Evolutionary conservation across 768 basidiomycete genomes (phyloP), one percentile per base, ranked within the genome.

Genomic region (Leccinum rimulosum): DNA sequence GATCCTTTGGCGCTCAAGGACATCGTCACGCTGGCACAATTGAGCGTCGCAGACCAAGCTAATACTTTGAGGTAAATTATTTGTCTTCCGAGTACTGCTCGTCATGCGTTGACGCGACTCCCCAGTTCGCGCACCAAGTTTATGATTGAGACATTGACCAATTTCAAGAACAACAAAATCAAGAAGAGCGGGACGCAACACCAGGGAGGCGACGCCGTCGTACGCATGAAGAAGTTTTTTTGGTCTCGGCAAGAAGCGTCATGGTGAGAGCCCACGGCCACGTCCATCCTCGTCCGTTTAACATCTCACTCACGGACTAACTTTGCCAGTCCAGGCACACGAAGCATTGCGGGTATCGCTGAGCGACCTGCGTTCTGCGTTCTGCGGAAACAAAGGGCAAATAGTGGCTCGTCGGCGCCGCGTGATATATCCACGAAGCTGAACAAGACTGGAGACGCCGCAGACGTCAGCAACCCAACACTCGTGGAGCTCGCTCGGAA

Each of bases 361-460:
- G 25, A 79, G 80, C 17, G 96, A 98, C 73, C 81, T 98, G 6
- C 90, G 84, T 60, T 83, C 81, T 98, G 6, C 90, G 84, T 60
- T 83, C 86, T 0, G 87, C 93, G 1, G 86, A 92, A 57, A 89
- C 82, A 11, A 91, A 87, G 69, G 97, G 95, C 5, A 97, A 97
- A 76, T 98, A 96, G 97, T 98, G 97, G 96, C 80, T 98, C 2
- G 92, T 98, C 36, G 97, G 96, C 17, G 93, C 96, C 1, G 96
- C 92, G 0, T 99, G 96, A 68, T 4, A 51, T 65, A 48, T 61
- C 68, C 36, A 64, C 56, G 53, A 55, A 47, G 10, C 55, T 49
- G 14, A 56, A 65, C 56, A 66, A 73, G 45, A 66, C 72, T 45
- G 66, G 62, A 17, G 65, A 65, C 54, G 67, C 73, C 48, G 68